Evolutionary conservation across 495 filamentous ascomycete genomes (phyloP).

Genomic region (Penicillium manginii): DNA sequence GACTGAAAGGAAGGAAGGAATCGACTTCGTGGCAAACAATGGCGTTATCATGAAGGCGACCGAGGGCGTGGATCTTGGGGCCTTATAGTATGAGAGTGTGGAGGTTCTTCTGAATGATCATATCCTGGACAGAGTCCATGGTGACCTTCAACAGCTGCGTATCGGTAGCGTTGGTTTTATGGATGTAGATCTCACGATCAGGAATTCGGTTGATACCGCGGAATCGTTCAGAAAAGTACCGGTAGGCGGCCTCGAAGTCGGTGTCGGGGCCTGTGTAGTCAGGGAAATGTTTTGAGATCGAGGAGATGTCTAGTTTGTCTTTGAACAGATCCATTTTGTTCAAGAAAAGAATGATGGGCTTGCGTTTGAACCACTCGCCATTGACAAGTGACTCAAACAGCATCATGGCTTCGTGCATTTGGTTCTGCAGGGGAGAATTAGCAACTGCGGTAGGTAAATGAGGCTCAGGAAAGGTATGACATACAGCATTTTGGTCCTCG

Average conservation of each 20-base stretch:
- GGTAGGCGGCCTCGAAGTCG: slow-evolving; percentile 65
- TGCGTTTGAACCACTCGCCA: slow-evolving; percentile 95
- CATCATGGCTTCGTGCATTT: slow-evolving; percentile 99
- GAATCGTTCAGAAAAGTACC: slow-evolving; percentile 92
- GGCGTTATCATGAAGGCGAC: slow-evolving; percentile 34
- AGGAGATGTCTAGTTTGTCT: slow-evolving; percentile 77
- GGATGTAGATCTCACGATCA: slow-evolving; percentile 87
- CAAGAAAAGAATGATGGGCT: slow-evolving; percentile 94
- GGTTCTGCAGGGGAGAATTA: slow-evolving; percentile 64
- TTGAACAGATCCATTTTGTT: slow-evolving; percentile 99
- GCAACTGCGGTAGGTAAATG: not conserved
- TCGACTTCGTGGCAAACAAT: slow-evolving; percentile 25
- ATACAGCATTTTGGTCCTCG: slow-evolving; percentile 95
- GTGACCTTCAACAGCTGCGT: slow-evolving; percentile 96
- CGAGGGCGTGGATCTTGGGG: slow-evolving; percentile 17
- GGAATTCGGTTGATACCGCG: slow-evolving; percentile 81
- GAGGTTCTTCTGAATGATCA: slow-evolving; percentile 98
- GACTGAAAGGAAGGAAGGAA: slow-evolving; percentile 24
- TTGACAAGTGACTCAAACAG: slow-evolving; percentile 97
- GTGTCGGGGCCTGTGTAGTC: slow-evolving; percentile 72
- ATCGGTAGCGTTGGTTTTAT: slow-evolving; percentile 94
- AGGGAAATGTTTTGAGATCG: slow-evolving; percentile 89
- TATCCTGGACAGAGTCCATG: slow-evolving; percentile 96
- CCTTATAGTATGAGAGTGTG: slow-evolving; percentile 90
- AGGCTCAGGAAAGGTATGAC: slow-evolving; percentile 33